Conservation (phyloP, 129 eudicot species). For the Pulicaria dysenterica region DNA sequence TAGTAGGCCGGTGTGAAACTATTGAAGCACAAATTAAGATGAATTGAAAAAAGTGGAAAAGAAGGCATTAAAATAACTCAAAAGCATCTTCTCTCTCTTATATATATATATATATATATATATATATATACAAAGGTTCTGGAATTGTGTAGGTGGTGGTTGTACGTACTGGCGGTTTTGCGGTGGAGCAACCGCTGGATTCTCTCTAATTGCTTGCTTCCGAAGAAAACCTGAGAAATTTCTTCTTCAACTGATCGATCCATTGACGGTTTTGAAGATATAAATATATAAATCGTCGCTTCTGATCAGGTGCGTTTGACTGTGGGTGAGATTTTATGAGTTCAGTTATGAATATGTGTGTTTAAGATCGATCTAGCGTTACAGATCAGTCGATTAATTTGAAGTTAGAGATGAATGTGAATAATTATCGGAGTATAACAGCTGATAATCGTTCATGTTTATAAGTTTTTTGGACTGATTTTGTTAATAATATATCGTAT, state of each 20-base stretch:
- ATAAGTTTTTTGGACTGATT: not conserved
- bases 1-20: conserved; percentile 13
- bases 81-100: conserved; percentile 32
- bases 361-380: conserved; percentile 6
- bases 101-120: too few relatives aligned
- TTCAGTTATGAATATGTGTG: not conserved
- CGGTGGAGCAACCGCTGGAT: conserved; percentile 6
- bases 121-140: conserved; percentile 28
- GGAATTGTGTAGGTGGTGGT: conserved; percentile 23
- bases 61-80: conserved; percentile 22
- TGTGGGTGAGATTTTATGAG: not conserved
- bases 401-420: conserved; percentile 25
- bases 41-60: conserved; percentile 10
- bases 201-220: conserved; percentile 28
- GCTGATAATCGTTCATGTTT: not conserved
- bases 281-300: conserved; percentile 1
- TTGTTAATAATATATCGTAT: not conserved
- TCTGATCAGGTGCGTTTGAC: conserved; percentile 24
- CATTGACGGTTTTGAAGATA: not conserved
- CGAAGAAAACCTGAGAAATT: conserved; percentile 26
- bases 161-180: conserved; percentile 6
- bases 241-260: conserved; percentile 7
- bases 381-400: conserved; percentile 4
- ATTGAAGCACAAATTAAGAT: conserved; percentile 22
- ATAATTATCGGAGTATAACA: not conserved